Conservation (phyloP, 140 eudicot genomes). For the Stevia rebaudiana region DNA sequence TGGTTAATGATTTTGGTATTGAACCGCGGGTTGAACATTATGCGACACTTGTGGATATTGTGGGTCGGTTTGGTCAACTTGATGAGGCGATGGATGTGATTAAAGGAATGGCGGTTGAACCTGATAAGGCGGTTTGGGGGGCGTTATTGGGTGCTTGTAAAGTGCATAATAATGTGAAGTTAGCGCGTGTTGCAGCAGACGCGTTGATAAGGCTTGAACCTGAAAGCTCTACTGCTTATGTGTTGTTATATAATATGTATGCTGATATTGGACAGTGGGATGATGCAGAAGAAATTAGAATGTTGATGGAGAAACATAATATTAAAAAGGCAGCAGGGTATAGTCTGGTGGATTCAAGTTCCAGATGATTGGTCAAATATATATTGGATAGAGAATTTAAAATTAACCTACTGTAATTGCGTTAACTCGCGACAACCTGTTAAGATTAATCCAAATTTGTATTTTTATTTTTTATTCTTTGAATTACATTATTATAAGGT, state of each 20-base stretch:
- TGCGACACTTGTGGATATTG: slow-evolving; percentile 74
- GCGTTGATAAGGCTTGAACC: slow-evolving; percentile 67
- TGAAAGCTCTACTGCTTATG: slow-evolving; percentile 70
- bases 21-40: slow-evolving; percentile 68
- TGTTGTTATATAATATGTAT: slow-evolving; percentile 62
- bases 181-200: slow-evolving; percentile 75
- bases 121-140: slow-evolving; percentile 89
- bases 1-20: slow-evolving; percentile 66
- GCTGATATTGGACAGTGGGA: slow-evolving; percentile 72
- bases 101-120: slow-evolving; percentile 48
- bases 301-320: slow-evolving; percentile 45
- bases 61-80: slow-evolving; percentile 67
- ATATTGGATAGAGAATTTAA: no score
- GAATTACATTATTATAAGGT: no score
- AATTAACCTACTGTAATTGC: no score
- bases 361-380: no score
- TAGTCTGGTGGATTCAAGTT: slow-evolving; percentile 49
- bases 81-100: slow-evolving; percentile 79
- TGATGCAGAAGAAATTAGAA: slow-evolving; percentile 60
- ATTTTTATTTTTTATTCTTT: no score
- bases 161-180: slow-evolving; percentile 69
- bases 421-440: no score
- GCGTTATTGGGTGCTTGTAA: slow-evolving; percentile 82
- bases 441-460: no score
- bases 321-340: slow-evolving; percentile 55